Percentiles rank a stretch among this genome's conserved stretches.
These are phyloP conservation scores for Plasmodium fragile DNA, from an alignment of 169 alveolate genomes.

Conservation along the genomic window DNA sequence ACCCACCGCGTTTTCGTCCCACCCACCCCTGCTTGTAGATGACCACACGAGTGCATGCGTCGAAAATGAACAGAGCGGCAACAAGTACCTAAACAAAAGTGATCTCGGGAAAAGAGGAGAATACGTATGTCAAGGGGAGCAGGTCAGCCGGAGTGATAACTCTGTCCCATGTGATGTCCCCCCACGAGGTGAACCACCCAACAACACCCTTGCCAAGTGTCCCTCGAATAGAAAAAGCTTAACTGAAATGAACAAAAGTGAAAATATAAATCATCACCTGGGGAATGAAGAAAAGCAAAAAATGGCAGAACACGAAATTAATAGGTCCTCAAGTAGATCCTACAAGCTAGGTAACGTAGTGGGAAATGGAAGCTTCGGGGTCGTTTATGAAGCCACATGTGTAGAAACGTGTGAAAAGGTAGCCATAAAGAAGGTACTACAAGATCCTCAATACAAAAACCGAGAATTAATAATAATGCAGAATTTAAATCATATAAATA, in stretches of 20 bases:
- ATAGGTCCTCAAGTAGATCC: conserved; percentile 38
- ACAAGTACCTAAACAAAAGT: not conserved
- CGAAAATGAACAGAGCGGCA: conserved; percentile 17
- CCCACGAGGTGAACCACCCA: not conserved
- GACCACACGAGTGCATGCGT: not conserved
- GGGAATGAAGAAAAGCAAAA: not conserved
- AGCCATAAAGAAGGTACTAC: conserved; percentile 97
- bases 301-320: conserved; percentile 26
- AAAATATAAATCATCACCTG: not conserved
- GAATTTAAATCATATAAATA: conserved; percentile 95
- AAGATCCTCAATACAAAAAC: conserved; percentile 96
- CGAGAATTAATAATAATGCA: conserved; percentile 96
- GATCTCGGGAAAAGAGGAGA: not conserved
- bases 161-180: no score
- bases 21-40: conserved; percentile 12
- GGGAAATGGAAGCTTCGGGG: conserved; percentile 99
- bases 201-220: not conserved
- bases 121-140: not conserved
- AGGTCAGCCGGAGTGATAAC: not conserved
- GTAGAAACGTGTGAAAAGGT: conserved; percentile 96
- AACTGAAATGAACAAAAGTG: not conserved
- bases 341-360: conserved; percentile 91
- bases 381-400: conserved; percentile 95
- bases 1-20: not conserved
- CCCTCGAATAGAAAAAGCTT: not conserved